These are phyloP conservation scores for Fonsecaea pedrosoi DNA, from an alignment of 2,329 filamentous ascomycete species.

Conservation along the genomic window DNA sequence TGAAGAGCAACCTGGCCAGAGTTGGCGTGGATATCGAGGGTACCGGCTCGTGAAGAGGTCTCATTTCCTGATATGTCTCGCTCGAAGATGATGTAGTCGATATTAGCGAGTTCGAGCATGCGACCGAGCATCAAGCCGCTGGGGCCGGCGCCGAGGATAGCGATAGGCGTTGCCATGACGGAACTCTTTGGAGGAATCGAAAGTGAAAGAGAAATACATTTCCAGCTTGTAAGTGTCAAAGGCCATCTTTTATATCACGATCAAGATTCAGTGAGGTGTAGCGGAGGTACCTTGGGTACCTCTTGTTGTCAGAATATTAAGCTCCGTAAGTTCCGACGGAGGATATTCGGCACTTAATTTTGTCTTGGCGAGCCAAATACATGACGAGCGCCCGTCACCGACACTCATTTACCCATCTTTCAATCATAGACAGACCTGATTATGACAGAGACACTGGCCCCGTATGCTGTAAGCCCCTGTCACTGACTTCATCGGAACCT, in stretches of 20 bases:
- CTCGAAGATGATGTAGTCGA: slow-evolving; percentile 43
- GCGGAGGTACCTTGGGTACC: neutral
- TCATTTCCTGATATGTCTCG: slow-evolving; percentile 37
- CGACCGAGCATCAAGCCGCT: slow-evolving; percentile 45
- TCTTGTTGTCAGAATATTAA: neutral
- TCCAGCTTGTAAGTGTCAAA: neutral
- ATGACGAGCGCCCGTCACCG: neutral
- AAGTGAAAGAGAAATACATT: neutral
- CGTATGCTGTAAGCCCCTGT: neutral
- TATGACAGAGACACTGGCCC: neutral
- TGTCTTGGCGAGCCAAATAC: neutral
- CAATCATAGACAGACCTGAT: neutral
- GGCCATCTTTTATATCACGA: slow-evolving; percentile 3
- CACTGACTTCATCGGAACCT: neutral
- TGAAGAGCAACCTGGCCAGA: slow-evolving; percentile 39
- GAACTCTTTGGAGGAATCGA: neutral
- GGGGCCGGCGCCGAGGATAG: slow-evolving; percentile 46
- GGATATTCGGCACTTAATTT: neutral
- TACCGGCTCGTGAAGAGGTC: slow-evolving; percentile 39
- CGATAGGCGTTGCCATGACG: slow-evolving; percentile 40
- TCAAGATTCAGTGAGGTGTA: neutral
- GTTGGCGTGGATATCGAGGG: slow-evolving; percentile 37
- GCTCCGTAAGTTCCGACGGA: slow-evolving; percentile 17
- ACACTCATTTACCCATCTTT: neutral
- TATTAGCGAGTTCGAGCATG: slow-evolving; percentile 41